Evolutionary conservation across 768 basidiomycete species (phyloP).

Genomic region (Psilocybe sp.): DNA sequence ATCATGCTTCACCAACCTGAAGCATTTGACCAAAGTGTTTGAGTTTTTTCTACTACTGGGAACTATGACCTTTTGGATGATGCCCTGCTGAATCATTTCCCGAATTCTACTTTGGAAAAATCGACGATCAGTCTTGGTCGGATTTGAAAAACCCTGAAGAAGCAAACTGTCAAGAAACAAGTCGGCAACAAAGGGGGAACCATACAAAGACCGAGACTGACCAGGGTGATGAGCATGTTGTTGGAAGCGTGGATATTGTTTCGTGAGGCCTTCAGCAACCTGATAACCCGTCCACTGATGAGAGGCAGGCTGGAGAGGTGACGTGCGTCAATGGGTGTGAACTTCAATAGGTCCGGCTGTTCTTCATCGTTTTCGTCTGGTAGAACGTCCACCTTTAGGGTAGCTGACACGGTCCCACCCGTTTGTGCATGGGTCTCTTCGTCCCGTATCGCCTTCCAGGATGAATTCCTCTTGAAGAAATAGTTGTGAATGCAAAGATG

Average conservation of each 20-base stretch:
- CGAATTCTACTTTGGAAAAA: slow-evolving; percentile 76
- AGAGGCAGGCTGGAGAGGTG: slow-evolving; percentile 76
- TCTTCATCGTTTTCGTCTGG: slow-evolving; percentile 30
- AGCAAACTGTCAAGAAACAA: background rate
- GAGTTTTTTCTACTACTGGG: slow-evolving; percentile 53
- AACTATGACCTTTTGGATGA: slow-evolving; percentile 74
- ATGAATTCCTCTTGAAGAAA: slow-evolving; percentile 71
- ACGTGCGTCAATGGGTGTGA: slow-evolving; percentile 74
- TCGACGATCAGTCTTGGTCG: slow-evolving; percentile 74
- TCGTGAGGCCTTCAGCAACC: slow-evolving; percentile 66
- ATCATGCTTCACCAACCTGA: slow-evolving; percentile 48
- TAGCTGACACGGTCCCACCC: slow-evolving; percentile 18
- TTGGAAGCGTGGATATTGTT: slow-evolving; percentile 70
- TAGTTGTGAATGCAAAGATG: slow-evolving; percentile 82
- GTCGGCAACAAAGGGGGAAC: background rate
- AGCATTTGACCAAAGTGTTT: slow-evolving; percentile 56
- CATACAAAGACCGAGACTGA: slow-evolving; percentile 30
- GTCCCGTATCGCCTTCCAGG: slow-evolving; percentile 75
- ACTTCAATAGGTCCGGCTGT: slow-evolving; percentile 37
- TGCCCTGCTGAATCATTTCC: slow-evolving; percentile 67
- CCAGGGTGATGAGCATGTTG: slow-evolving; percentile 77
- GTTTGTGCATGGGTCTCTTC: slow-evolving; percentile 58
- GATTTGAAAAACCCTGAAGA: slow-evolving; percentile 69
- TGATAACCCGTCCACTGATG: slow-evolving; percentile 67
- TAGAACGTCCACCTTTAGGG: slow-evolving; percentile 25